phyloP scores from a whole-genome alignment of 352 stramenopile genomes.

The Aphanomyces astaci region DNA sequence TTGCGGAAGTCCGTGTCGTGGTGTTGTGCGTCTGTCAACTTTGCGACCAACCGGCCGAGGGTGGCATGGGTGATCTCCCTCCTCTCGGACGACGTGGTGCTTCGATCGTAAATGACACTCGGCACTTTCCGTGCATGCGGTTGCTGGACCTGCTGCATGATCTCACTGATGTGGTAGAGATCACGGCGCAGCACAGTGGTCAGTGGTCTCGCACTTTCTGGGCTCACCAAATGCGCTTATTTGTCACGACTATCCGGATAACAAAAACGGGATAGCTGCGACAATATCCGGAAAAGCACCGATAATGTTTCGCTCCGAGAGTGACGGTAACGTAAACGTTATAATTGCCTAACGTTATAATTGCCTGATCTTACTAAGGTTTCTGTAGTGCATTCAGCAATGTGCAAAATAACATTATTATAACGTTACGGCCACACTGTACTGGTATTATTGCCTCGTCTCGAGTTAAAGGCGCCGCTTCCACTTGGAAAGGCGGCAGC shows the following conservation, averaged over 20 bases:
- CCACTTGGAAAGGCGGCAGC: too few species aligned
- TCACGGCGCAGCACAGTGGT: too few species aligned
- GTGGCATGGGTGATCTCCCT: conserved; percentile 82
- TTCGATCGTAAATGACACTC: conserved; percentile 48
- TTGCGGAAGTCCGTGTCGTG: conserved; percentile 83
- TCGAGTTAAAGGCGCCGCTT: too few species aligned
- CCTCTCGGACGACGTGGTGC: conserved; percentile 42
- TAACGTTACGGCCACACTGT: too few species aligned
- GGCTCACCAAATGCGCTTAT: too few species aligned
- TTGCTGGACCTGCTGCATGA: not conserved
- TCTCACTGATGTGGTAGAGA: not conserved
- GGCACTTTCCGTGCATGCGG: conserved; percentile 9
- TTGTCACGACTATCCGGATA: not conserved
- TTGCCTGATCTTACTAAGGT: too few species aligned
- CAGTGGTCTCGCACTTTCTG: too few species aligned
- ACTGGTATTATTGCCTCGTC: too few species aligned
- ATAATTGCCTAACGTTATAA: too few species aligned
- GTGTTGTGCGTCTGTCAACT: conserved; percentile 75
- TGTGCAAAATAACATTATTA: too few species aligned
- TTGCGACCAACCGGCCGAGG: conserved; percentile 72
- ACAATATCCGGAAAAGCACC: not conserved
- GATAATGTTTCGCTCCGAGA: not conserved
- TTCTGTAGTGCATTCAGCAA: too few species aligned
- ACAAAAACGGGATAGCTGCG: not conserved
- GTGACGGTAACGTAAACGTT: too few species aligned